Evolutionary conservation across 805 yeast genomes (phyloP).

Genomic region (Saccharomyces mikatae): DNA sequence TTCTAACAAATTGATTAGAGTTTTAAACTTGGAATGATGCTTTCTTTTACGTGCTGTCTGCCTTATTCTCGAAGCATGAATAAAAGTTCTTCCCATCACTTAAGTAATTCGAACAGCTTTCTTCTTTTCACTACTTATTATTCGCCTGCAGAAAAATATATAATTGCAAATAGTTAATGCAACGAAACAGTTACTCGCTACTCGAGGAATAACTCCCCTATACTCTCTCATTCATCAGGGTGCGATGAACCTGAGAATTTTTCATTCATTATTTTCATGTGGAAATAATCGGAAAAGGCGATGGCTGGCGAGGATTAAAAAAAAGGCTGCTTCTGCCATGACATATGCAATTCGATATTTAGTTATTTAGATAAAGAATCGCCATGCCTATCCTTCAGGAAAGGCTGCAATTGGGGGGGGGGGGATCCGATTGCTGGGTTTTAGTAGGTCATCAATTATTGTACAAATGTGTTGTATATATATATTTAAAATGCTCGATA

Average conservation of each 20-base stretch:
- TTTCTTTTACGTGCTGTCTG: background rate
- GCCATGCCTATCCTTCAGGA: background rate
- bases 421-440: background rate
- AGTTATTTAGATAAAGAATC: background rate
- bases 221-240: background rate
- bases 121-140: background rate
- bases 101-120: background rate
- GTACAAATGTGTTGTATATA: background rate
- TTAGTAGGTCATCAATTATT: background rate
- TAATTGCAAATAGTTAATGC: background rate
- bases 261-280: background rate
- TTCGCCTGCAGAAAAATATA: background rate
- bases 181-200: background rate
- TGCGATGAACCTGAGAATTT: background rate
- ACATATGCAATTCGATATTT: background rate
- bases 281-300: background rate
- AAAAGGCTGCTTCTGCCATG: background rate
- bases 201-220: background rate
- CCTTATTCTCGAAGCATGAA: background rate
- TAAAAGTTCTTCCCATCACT: background rate
- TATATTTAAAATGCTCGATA: background rate
- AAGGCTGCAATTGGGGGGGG: background rate
- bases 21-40: conserved; percentile 4
- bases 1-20: conserved; percentile 7
- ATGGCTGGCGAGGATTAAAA: background rate